phyloP scores from a whole-genome alignment of 495 filamentous ascomycete species.

The Aspergillus funiculosus region DNA sequence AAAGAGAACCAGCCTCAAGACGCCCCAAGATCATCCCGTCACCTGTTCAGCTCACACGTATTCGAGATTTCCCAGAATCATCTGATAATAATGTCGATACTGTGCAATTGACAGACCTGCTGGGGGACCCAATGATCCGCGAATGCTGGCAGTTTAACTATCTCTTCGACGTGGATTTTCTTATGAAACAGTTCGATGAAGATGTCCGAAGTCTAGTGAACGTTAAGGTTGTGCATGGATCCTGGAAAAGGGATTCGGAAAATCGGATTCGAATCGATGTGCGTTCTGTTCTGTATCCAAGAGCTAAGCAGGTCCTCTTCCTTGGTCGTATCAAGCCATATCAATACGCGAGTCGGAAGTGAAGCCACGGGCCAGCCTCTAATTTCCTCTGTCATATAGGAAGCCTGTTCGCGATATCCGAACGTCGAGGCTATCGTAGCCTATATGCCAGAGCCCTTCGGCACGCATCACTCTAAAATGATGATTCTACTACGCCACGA shows the following conservation, averaged over 20 bases:
- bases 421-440: slow-evolving; percentile 70
- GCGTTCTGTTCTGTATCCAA: slow-evolving; percentile 16
- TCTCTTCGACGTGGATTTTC: slow-evolving; percentile 73
- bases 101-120: slow-evolving; percentile 61
- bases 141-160: slow-evolving; percentile 93
- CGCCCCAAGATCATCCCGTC: slow-evolving; percentile 39
- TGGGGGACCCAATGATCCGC: slow-evolving; percentile 74
- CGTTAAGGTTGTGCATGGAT: slow-evolving; percentile 79
- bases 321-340: no score
- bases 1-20: not conserved
- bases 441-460: slow-evolving; percentile 79
- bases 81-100: slow-evolving; percentile 58
- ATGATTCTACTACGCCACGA: slow-evolving; percentile 75
- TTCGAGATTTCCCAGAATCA: slow-evolving; percentile 55
- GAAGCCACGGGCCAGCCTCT: not conserved
- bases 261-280: slow-evolving; percentile 59
- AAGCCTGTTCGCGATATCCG: slow-evolving; percentile 52
- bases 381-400: slow-evolving; percentile 28
- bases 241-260: slow-evolving; percentile 71
- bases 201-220: slow-evolving; percentile 60
- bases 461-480: slow-evolving; percentile 87
- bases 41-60: slow-evolving; percentile 68
- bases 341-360: not conserved
- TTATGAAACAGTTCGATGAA: slow-evolving; percentile 62
- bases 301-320: no score